Evolutionary conservation across 495 filamentous ascomycete genomes (phyloP).

Genomic region (Aspergillus ellipticus): DNA sequence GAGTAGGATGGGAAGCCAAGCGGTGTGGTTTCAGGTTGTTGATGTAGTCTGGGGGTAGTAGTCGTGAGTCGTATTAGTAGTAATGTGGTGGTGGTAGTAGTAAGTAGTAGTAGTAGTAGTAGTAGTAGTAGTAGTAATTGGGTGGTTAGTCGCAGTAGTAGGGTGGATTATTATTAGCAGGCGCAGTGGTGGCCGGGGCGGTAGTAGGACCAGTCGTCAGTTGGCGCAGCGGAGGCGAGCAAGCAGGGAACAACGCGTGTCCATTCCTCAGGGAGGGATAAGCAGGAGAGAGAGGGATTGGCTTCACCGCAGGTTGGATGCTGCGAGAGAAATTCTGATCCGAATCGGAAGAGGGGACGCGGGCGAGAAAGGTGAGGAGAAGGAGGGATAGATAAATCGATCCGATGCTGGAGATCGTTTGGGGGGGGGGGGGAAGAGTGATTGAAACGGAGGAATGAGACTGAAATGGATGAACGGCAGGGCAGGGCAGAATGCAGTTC

Average conservation of each 20-base stretch:
- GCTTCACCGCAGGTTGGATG: neutral
- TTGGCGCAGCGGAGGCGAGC: conserved; percentile 5
- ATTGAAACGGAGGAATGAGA: neutral
- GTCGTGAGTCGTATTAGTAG: conserved; percentile 5
- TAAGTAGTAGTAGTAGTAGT: conserved; percentile 5
- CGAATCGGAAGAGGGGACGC: neutral
- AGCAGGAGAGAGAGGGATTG: neutral
- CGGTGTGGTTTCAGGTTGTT: neutral
- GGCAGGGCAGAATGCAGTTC: neutral
- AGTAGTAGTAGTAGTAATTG: conserved; percentile 1
- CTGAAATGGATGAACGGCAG: neutral
- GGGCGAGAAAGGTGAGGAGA: neutral
- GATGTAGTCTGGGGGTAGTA: neutral
- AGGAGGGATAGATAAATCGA: neutral
- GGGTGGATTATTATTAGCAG: conserved; percentile 12
- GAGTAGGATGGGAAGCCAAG: neutral
- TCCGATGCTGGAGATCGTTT: neutral
- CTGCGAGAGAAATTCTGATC: too few relatives aligned
- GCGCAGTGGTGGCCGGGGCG: conserved; percentile 1
- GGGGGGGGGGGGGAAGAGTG: neutral
- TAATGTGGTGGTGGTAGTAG: neutral
- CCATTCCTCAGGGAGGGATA: conserved; percentile 30
- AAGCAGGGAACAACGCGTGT: conserved; percentile 42
- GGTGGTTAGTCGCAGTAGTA: conserved; percentile 13
- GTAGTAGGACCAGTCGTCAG: neutral